These are phyloP conservation scores for Colletotrichum siamense DNA, from an alignment of 2,329 filamentous ascomycete genomes.

Conservation along the genomic window DNA sequence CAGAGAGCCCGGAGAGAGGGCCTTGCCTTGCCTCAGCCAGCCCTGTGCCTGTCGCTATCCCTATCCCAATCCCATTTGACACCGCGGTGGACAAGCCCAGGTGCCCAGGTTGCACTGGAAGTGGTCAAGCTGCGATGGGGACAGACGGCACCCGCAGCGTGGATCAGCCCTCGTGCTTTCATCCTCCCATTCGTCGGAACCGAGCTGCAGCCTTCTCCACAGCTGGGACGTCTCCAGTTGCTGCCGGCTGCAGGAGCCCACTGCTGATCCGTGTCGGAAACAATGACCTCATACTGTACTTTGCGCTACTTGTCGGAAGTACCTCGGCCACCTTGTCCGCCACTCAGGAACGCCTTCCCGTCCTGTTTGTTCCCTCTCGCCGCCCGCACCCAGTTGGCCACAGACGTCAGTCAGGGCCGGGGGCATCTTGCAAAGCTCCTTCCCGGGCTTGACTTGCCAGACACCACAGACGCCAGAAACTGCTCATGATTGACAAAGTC, in stretches of 20 bases:
- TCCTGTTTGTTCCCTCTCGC: neutral
- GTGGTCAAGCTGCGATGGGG: constrained; percentile 5
- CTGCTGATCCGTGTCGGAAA: neutral
- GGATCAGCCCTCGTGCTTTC: neutral
- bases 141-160: neutral
- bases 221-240: constrained; percentile 5
- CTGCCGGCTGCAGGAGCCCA: neutral
- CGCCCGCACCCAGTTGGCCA: neutral
- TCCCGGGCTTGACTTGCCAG: neutral
- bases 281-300: constrained; percentile 18
- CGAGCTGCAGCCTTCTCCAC: neutral
- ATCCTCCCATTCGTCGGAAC: neutral
- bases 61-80: neutral
- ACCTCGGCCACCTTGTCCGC: neutral
- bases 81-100: neutral
- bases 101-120: neutral
- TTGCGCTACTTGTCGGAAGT: neutral
- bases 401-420: neutral
- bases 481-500: neutral
- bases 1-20: neutral
- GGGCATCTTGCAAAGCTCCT: neutral
- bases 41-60: neutral
- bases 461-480: neutral
- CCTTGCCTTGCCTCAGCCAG: neutral
- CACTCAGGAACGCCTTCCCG: neutral